These are phyloP conservation scores for Exophiala viscosa DNA, from an alignment of 2,329 filamentous ascomycete species.

Conservation along the genomic window DNA sequence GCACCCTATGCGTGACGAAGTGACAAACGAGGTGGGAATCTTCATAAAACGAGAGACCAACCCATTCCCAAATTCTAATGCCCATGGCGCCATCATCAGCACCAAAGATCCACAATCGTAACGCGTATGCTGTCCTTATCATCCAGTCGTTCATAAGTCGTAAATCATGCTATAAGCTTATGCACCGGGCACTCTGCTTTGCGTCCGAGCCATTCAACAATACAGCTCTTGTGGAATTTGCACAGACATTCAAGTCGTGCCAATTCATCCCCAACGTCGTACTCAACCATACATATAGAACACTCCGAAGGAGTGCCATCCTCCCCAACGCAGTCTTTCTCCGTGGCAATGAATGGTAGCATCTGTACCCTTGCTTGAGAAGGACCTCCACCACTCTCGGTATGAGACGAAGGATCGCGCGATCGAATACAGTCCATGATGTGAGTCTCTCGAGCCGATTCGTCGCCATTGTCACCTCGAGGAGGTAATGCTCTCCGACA, in stretches of 20 bases:
- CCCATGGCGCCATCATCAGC: background rate
- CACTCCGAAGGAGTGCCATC: slow-evolving; percentile 56
- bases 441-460: slow-evolving; percentile 43
- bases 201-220: slow-evolving; percentile 58
- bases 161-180: slow-evolving; percentile 36
- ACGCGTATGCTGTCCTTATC: background rate
- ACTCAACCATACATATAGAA: slow-evolving; percentile 63
- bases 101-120: background rate
- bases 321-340: slow-evolving; percentile 59
- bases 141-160: slow-evolving; percentile 1
- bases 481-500: slow-evolving; percentile 41
- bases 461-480: slow-evolving; percentile 36
- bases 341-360: slow-evolving; percentile 54
- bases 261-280: slow-evolving; percentile 57
- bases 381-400: slow-evolving; percentile 22
- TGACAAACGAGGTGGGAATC: no score
- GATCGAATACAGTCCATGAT: slow-evolving; percentile 40
- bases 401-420: slow-evolving; percentile 19
- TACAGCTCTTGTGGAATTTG: slow-evolving; percentile 61
- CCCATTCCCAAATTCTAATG: background rate
- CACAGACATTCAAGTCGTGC: slow-evolving; percentile 61
- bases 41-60: no score
- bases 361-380: slow-evolving; percentile 35
- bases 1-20: no score
- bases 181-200: slow-evolving; percentile 60